phyloP scores from a whole-genome alignment of 176 grass and related monocot species.

The Zea mays region DNA sequence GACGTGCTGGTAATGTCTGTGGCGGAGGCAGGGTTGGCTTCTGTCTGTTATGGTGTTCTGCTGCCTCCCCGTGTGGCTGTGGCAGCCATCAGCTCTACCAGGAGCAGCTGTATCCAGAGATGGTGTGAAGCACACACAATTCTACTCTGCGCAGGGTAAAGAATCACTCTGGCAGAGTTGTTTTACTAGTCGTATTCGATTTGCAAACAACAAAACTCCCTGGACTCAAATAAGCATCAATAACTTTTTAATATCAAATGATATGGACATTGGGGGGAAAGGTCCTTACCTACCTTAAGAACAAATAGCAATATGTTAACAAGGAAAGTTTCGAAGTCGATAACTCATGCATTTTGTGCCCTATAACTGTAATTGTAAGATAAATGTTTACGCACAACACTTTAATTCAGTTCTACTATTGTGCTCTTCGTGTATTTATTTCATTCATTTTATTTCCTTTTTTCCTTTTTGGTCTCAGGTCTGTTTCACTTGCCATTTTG shows the following conservation, averaged over 20 bases:
- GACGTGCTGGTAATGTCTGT: neutral
- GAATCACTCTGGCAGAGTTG: conserved; percentile 19
- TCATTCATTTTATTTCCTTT: conserved; percentile 22
- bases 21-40: neutral
- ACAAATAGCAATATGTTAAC: neutral
- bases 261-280: neutral
- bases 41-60: conserved; percentile 29
- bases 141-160: conserved; percentile 21
- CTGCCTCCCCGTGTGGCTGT: conserved; percentile 25
- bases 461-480: conserved; percentile 36
- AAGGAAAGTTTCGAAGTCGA: neutral
- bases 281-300: neutral
- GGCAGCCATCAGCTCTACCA: neutral
- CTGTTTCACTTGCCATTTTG: conserved; percentile 36
- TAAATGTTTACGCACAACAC: neutral
- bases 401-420: conserved; percentile 7
- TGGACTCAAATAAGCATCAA: neutral
- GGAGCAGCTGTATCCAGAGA: neutral
- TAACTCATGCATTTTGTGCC: conserved; percentile 14
- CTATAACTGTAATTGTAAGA: conserved; percentile 21
- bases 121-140: conserved; percentile 16
- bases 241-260: neutral
- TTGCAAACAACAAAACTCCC: neutral
- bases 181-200: neutral
- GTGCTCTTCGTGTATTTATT: conserved; percentile 9